Base-by-base conservation (phyloP, 2,329 filamentous ascomycete species). In the Ophiosphaerella herpotricha region DNA sequence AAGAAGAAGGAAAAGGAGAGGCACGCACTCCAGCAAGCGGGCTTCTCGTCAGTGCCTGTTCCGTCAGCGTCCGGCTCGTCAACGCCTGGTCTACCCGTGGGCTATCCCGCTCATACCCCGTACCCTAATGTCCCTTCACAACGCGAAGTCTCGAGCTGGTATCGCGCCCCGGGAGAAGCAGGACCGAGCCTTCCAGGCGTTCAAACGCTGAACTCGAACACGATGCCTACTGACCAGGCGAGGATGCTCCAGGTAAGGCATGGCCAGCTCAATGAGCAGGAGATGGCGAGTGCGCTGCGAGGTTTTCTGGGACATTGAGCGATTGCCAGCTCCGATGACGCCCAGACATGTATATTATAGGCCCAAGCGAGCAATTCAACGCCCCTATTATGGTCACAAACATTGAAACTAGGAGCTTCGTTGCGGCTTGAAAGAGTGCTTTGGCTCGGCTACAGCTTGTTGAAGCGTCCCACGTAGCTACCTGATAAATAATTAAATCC, bases 1-100 rank as follows among this genome's bases (percentile, higher is more conserved):
- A 82, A 82, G 67, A 83, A 78, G 58, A 58, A 52, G 23, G 66
- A 70, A 8, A 54, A 59, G 46, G 72, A 76, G 52, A 74, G 61
- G 50, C 53, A 23, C 6, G 13, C 8, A 31, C 26, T 29, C 11
- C 26, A 29, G 8, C 13, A 26, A 13, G 37, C 37, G 23, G 16
- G 16, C 21, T 4, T 8, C 12, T n/a, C 16, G 12, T 16, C 37
- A 16, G 18, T 2, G 3, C 26, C 13, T 34, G n/a, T 7, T 7
- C 35, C 35, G n/a, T 38, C 14, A 11, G 14, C 35, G 21, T 18
- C 37, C 18, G 34, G 34, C 34, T 13, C 16, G 11, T 14, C 14
- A 16, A 36, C 9, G 26, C 9, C n/a, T 16, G 16, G 37, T 39
- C 16, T 23, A 11, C 31, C 39, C 4, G 24, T 14, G 5, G 12